Base-by-base conservation (phyloP, 805 yeast species). In the Zygosaccharomyces siamensis region DNA sequence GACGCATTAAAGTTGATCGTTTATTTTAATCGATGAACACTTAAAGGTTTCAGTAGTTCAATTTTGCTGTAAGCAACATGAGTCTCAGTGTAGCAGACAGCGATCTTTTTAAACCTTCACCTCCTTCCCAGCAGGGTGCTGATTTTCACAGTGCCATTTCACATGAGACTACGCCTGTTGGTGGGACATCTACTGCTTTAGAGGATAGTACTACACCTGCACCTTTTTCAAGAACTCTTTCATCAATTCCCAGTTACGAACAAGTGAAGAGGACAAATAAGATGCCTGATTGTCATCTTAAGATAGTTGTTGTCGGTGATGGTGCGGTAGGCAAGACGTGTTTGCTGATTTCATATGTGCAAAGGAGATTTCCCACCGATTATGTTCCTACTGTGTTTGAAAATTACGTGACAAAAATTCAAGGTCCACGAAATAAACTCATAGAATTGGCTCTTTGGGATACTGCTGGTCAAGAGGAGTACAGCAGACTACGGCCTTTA, bases 301-400 rank as follows among this genome's bases (percentile, higher is more conserved):
- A 86, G 61, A 69, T 86, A 5, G 95, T 88, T 10, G 85, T 85
- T 24, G 93, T 89, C 7, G 96, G 96, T 6, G 96, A 88, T 65
- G 89, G 92, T 58, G 90, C 88, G 14, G 84, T 93, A 63, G 96
- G 96, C n/a, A 88, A 88, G 64, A 89, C 96, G 0, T 84, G 90
- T 58, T 66, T 88, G 57, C 61, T 86, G 49, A 69, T 74, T 27
- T 69, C 86, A 16, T 89, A 83, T 62, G 77, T 87, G 3, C 80
- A 82, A 58, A 52, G 53, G n/a, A 71, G 73, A 56, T 86, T 85
- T 62, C 93, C 95, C 1, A 78, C 76, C 39, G 73, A 75, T 7
- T 85, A 89, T 61, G 85, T 86, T 5, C 96, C 96, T 1, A 86
- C 93, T 0, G 83, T 88, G 26, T 86, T 88, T 68, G 95, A 86